These are phyloP conservation scores for Marchantia paleacea DNA, from an alignment of 225 moss, liverwort and hornwort genomes.

Conservation along the genomic window DNA sequence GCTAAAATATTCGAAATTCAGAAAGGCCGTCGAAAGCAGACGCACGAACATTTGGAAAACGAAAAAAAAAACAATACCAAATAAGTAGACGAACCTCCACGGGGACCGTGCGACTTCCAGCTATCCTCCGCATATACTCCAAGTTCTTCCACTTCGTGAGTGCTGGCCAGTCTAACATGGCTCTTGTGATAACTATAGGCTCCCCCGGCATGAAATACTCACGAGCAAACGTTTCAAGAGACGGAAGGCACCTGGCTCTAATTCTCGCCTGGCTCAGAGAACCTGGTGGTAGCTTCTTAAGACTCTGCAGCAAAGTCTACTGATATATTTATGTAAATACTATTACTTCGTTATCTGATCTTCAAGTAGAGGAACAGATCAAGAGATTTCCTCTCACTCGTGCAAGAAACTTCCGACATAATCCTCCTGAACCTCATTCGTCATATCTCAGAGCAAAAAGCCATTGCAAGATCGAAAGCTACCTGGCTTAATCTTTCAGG, in stretches of 20 bases:
- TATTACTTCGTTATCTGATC: not conserved
- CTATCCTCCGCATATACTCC: slow-evolving; percentile 56
- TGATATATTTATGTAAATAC: not conserved
- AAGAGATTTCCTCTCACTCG: not conserved
- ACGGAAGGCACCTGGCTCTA: slow-evolving; percentile 55
- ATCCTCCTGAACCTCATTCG: not conserved
- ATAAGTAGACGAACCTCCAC: slow-evolving; percentile 58
- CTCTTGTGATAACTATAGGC: slow-evolving; percentile 60
- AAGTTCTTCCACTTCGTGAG: slow-evolving; percentile 76
- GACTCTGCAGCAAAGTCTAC: slow-evolving; percentile 47
- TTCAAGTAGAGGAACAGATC: not conserved
- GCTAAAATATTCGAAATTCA: not conserved
- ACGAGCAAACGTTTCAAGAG: slow-evolving; percentile 70
- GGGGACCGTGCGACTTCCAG: slow-evolving; percentile 85
- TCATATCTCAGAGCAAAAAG: not conserved
- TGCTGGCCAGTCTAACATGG: slow-evolving; percentile 84
- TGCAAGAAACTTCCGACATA: not conserved
- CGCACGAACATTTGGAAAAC: not conserved
- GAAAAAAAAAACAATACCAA: not conserved
- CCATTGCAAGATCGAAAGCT: not conserved
- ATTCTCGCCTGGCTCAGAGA: slow-evolving; percentile 51
- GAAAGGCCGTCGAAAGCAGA: not conserved
- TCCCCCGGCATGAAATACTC: slow-evolving; percentile 60
- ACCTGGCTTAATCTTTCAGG: not conserved
- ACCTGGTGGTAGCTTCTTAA: slow-evolving; percentile 51